Evolutionary conservation across 169 alveolate species (phyloP).

Genomic region (Toxoplasma gondii): DNA sequence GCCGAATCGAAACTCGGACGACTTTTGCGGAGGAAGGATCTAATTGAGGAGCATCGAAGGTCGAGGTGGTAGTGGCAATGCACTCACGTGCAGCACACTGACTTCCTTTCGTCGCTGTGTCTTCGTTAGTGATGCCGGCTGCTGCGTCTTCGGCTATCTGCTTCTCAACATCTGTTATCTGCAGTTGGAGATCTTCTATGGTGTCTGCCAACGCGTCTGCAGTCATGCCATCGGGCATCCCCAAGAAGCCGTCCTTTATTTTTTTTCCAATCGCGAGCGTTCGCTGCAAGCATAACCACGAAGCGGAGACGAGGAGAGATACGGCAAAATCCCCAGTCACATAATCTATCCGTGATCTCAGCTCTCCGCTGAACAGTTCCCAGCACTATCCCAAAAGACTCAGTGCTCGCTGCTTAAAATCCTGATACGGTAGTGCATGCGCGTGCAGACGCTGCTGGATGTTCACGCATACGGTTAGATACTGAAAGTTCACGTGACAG

Average conservation of each 20-base stretch:
- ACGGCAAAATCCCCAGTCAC: not conserved
- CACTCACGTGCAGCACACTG: slow-evolving; percentile 32
- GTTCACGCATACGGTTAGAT: no score
- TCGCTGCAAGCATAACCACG: not conserved
- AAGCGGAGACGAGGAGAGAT: not conserved
- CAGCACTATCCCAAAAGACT: not conserved
- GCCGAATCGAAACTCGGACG: not conserved
- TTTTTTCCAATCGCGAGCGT: not conserved
- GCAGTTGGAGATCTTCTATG: slow-evolving; percentile 19
- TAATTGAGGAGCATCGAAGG: slow-evolving; percentile 24
- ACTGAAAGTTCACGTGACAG: no score
- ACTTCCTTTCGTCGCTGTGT: slow-evolving; percentile 23
- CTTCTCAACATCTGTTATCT: not conserved
- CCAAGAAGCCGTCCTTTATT: not conserved
- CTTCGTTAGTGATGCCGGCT: not conserved
- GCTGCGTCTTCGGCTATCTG: slow-evolving; percentile 9
- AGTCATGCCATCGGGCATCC: slow-evolving; percentile 40
- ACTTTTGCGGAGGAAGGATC: slow-evolving; percentile 10
- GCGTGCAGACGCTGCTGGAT: no score
- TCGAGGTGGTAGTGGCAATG: slow-evolving; percentile 20
- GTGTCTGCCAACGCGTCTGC: not conserved
- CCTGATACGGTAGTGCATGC: no score
- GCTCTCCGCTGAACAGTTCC: not conserved
- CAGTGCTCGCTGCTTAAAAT: not conserved
- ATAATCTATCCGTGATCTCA: not conserved